Evolutionary conservation across 2,329 filamentous ascomycete species (phyloP).

Genomic region (Colletotrichum sp.): DNA sequence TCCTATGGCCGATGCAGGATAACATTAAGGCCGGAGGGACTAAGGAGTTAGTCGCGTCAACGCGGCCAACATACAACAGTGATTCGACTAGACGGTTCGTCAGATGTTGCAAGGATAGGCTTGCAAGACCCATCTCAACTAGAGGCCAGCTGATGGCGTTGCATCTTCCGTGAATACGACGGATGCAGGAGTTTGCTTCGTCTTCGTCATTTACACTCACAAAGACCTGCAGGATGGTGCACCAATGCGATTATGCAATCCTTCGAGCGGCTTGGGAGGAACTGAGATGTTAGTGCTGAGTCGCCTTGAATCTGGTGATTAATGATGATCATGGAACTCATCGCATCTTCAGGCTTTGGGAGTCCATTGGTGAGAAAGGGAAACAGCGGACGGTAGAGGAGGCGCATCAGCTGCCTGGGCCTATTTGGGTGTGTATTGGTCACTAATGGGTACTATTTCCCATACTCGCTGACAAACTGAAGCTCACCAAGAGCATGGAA

Average conservation of each 20-base stretch:
- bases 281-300: not conserved
- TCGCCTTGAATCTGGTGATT: not conserved
- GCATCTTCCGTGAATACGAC: not conserved
- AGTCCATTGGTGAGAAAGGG: not conserved
- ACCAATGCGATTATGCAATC: not conserved
- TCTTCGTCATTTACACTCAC: not conserved
- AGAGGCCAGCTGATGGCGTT: not conserved
- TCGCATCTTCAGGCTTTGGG: not conserved
- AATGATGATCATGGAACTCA: not conserved
- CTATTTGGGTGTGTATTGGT: not conserved
- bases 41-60: not conserved
- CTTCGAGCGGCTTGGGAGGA: not conserved
- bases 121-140: not conserved
- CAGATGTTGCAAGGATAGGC: not conserved
- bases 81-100: not conserved
- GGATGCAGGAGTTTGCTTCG: not conserved
- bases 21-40: not conserved
- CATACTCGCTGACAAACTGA: not conserved
- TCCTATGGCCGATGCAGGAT: not conserved
- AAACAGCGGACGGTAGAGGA: not conserved
- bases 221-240: not conserved
- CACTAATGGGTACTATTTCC: not conserved
- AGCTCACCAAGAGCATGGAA: not conserved
- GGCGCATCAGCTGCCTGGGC: not conserved
- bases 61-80: not conserved